phyloP scores from a whole-genome alignment of 306 rosid species.

The Betula pendula region DNA sequence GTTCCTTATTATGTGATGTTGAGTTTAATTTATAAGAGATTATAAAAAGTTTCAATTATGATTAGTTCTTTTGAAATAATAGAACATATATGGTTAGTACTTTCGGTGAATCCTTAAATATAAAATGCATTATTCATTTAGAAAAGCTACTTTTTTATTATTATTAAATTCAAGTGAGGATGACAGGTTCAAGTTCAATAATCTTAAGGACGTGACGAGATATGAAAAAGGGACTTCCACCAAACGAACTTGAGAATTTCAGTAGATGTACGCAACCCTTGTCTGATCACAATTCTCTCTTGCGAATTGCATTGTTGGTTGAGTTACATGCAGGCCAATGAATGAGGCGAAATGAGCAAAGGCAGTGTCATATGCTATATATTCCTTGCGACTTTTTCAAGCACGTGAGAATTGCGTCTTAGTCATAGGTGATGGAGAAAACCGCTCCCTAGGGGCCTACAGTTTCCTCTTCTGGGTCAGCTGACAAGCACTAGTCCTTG shows the following conservation, averaged over 20 bases:
- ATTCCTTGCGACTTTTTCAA: neutral
- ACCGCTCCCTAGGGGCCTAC: neutral
- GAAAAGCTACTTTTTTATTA: neutral
- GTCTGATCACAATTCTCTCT: neutral
- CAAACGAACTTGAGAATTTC: neutral
- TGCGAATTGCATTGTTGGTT: neutral
- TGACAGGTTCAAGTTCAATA: neutral
- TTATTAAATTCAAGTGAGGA: neutral
- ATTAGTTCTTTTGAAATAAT: no score
- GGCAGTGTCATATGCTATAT: neutral
- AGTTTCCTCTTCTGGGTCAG: neutral
- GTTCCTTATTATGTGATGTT: no score
- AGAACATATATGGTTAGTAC: no score
- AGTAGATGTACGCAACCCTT: neutral
- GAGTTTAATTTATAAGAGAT: no score
- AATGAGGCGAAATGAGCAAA: neutral
- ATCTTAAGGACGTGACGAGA: neutral
- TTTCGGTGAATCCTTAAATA: no score
- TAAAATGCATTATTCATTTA: neutral
- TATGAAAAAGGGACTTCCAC: neutral
- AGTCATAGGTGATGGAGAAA: neutral
- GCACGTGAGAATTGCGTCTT: conserved; percentile 2
- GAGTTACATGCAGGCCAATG: neutral
- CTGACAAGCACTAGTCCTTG: neutral
- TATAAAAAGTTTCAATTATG: no score